These are phyloP conservation scores for Leccinum longicurvipes DNA, from an alignment of 768 basidiomycete species.

Conservation along the genomic window DNA sequence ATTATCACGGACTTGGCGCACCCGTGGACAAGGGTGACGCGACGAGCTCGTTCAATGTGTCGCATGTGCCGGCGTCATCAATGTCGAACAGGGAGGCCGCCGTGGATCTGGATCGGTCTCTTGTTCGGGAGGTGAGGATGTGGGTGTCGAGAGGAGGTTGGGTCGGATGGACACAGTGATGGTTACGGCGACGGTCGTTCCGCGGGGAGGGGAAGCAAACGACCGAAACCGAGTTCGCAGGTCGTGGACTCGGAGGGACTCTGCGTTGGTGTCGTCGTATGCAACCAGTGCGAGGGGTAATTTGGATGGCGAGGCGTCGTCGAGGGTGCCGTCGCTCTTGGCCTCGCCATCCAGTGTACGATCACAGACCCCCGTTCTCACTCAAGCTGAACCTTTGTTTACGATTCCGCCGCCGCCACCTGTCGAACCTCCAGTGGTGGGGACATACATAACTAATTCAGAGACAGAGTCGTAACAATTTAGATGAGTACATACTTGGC, in stretches of 20 bases:
- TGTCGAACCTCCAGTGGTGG: slow-evolving; percentile 3
- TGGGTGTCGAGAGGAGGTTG: too few species aligned
- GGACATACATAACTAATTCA: too few species aligned
- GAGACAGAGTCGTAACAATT: too few species aligned
- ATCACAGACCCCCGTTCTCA: background rate
- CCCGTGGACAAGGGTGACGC: slow-evolving; percentile 3
- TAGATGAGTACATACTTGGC: too few species aligned
- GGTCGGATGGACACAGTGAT: background rate
- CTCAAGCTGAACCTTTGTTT: background rate
- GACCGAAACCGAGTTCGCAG: background rate
- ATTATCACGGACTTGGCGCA: slow-evolving; percentile 66
- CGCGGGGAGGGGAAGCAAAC: background rate
- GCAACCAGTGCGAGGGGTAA: slow-evolving; percentile 63
- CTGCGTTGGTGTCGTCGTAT: slow-evolving; percentile 51
- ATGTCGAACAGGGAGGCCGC: background rate
- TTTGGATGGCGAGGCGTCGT: slow-evolving; percentile 33
- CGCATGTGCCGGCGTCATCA: slow-evolving; percentile 17
- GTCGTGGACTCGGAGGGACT: slow-evolving; percentile 17
- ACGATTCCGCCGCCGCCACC: slow-evolving; percentile 19
- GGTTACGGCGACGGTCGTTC: too few species aligned
- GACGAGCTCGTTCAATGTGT: slow-evolving; percentile 24
- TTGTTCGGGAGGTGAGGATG: too few species aligned
- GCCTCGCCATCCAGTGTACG: background rate
- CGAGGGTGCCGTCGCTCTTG: slow-evolving; percentile 11
- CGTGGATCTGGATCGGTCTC: background rate